Evolutionary conservation across 495 filamentous ascomycete genomes (phyloP), one percentile per base, ranked within the genome.

Genomic region (Trichocladium uniseriatum): DNA sequence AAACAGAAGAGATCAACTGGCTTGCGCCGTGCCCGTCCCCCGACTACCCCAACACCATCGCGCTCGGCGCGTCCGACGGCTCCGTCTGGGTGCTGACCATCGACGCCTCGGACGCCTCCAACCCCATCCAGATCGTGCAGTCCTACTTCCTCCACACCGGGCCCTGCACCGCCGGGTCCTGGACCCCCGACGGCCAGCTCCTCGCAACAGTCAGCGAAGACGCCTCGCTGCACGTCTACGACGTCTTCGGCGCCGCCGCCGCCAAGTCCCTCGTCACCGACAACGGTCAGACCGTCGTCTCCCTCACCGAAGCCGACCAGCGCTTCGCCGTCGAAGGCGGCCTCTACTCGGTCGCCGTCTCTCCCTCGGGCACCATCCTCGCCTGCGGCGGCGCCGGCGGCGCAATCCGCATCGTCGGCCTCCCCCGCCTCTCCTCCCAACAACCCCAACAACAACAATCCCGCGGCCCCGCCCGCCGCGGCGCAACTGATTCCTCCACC

Each of bases 1-100:
- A 99, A 65, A 90, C 95, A 1, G 83, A 91, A 52, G 91, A 96
- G 65, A 83, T 99, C 52, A 94, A 94, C 72, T 99, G 90, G 88
- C 66, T 97, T 6, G 64, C 75, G 0, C 72, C 87, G 0, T 95
- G 86, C 62, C 91, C 91, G 2, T 74, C 77, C 16, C 64, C 75
- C 15, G 66, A 70, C 8, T 77, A 84, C 60, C 77, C 81, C 20
- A 94, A 96, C 65, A 80, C 85, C n/a, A 60, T 99, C 53, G 94
- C 94, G 0, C 66, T 97, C 18, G 94, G 94, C 32, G 88, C 89
- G 34, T 84, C 76, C n/a, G 91, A 99, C 63, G 94, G 94, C 38
- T 86, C 80, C 40, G 87, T 94, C 6, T 99, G 94, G 94, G 84
- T 99, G 6, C 92, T 96, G 68, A 81, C 78, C 6, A 75, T 97